Evolutionary conservation across 139 green algal genomes (phyloP).

Genomic region (Zygnema circumcarinatum): DNA sequence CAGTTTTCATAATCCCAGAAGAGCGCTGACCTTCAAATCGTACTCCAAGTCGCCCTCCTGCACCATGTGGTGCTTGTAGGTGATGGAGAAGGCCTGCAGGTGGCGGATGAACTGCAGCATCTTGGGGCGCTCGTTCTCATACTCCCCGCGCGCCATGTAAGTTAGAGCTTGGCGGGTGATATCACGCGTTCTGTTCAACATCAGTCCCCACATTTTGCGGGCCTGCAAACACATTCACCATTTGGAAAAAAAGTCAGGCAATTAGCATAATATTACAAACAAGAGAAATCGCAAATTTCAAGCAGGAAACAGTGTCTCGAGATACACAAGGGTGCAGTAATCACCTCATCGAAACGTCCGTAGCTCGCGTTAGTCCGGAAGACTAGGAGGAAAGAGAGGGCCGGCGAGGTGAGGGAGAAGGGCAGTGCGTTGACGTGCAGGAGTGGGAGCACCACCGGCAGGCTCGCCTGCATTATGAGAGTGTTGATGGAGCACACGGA

Average conservation of each 20-base stretch:
- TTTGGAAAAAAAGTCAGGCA: too few species aligned
- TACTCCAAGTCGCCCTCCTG: constrained; percentile 35
- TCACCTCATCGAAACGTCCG: constrained; percentile 57
- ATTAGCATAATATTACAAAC: too few species aligned
- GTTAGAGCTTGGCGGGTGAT: constrained; percentile 32
- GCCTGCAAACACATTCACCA: too few species aligned
- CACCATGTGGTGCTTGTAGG: constrained; percentile 51
- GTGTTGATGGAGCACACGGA: constrained; percentile 40
- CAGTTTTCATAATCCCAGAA: too few species aligned
- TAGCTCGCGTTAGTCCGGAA: constrained; percentile 56
- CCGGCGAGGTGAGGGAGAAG: constrained; percentile 47
- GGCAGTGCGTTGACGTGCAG: constrained; percentile 46
- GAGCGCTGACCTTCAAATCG: constrained; percentile 41
- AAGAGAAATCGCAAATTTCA: too few species aligned
- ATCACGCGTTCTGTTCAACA: constrained; percentile 39
- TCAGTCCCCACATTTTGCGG: constrained; percentile 55
- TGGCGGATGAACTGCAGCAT: constrained; percentile 46
- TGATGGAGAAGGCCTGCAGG: constrained; percentile 45
- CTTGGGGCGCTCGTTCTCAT: constrained; percentile 45
- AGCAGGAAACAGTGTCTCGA: not conserved
- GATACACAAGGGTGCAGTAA: too few species aligned
- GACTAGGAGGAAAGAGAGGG: constrained; percentile 53
- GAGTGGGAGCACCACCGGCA: constrained; percentile 32
- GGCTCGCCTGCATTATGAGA: not conserved
- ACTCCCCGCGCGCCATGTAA: constrained; percentile 25